Evolutionary conservation across 2,329 filamentous ascomycete genomes (phyloP).

Genomic region (Aspergillus tanneri): DNA sequence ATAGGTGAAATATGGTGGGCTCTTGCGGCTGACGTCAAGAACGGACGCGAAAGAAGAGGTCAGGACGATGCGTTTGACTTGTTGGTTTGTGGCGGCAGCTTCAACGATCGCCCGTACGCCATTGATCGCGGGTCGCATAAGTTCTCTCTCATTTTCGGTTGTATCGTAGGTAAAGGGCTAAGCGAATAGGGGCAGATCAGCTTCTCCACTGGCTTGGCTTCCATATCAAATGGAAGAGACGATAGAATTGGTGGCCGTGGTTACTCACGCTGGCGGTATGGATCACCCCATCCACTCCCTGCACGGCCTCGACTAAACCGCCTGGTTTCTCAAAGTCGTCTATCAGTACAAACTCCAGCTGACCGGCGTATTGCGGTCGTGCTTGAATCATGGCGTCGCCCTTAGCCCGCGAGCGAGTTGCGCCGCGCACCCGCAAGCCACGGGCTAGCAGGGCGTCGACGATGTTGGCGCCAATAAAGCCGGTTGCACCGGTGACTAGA

Average conservation of each 20-base stretch:
- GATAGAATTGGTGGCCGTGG: neutral
- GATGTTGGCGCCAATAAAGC: slow-evolving; percentile 32
- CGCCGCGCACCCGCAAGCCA: slow-evolving; percentile 25
- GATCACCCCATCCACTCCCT: slow-evolving; percentile 46
- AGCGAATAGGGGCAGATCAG: no score
- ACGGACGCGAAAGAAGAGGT: slow-evolving; percentile 35
- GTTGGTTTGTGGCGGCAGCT: slow-evolving; percentile 22
- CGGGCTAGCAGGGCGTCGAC: slow-evolving; percentile 26
- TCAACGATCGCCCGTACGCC: slow-evolving; percentile 46
- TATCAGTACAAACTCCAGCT: slow-evolving; percentile 46
- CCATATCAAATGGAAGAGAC: no score
- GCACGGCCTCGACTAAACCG: slow-evolving; percentile 40
- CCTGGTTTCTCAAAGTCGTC: slow-evolving; percentile 43
- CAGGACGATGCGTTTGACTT: slow-evolving; percentile 27
- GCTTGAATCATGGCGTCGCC: slow-evolving; percentile 39
- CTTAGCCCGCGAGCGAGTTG: slow-evolving; percentile 24
- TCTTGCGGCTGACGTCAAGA: slow-evolving; percentile 19
- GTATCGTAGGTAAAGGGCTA: slow-evolving; percentile 49
- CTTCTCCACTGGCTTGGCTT: no score
- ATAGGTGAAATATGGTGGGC: slow-evolving; percentile 24
- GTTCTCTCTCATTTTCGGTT: slow-evolving; percentile 45
- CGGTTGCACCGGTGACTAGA: slow-evolving; percentile 30
- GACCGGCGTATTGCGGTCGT: slow-evolving; percentile 35
- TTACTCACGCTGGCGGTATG: slow-evolving; percentile 48
- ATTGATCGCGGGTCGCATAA: slow-evolving; percentile 49